Base-by-base conservation (phyloP, 257 asterid genomes). In the Mentha longifolia region DNA sequence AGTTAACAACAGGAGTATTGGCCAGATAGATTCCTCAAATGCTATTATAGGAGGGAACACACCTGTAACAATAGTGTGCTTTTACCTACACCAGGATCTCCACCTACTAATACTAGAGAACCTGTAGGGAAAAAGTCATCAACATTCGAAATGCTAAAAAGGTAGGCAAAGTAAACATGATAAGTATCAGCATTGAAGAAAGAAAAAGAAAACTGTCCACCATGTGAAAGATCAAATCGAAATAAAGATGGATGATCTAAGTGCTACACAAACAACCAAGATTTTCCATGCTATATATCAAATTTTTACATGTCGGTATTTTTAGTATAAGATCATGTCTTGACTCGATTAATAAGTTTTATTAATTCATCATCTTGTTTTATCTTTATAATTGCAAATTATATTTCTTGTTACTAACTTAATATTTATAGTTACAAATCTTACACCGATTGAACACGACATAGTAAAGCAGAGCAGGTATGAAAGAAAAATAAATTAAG, bases 31-130 rank as follows among this genome's bases (percentile, higher is more conserved):
- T 35, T 25, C 30, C 19, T 30, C 39, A 57, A 58, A 63, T 50
- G 16, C 47, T 52, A 64, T 43, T 42, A 45, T 47, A 54, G 49
- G 37, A 61, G 61, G 6, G 37, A 61, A 37, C 54, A 73, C 83
- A 95, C 99, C 98, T 95, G 97, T 84, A 95, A 82, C 81, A 92
- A 59, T 56, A 95, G 68, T 8, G 99, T 95, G 82, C 97, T 95
- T 86, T 95, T 95, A 75, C 99, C 99, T 52, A 95, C 88, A 71
- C 99, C 99, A 30, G 99, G 99, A 83, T 95, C 99, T 62, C 99
- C 98, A 30, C 97, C 98, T 68, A 95, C 89, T 79, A 95, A 84
- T 62, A 92, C 89, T 75, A 95, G 84, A 77, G 97, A 95, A 64
- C 99, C 98, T 95, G 82, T 43, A 71, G 66, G 43, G 4, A 43